phyloP scores from a whole-genome alignment of 2,329 filamentous ascomycete species.

The Aureobasidium sp. region DNA sequence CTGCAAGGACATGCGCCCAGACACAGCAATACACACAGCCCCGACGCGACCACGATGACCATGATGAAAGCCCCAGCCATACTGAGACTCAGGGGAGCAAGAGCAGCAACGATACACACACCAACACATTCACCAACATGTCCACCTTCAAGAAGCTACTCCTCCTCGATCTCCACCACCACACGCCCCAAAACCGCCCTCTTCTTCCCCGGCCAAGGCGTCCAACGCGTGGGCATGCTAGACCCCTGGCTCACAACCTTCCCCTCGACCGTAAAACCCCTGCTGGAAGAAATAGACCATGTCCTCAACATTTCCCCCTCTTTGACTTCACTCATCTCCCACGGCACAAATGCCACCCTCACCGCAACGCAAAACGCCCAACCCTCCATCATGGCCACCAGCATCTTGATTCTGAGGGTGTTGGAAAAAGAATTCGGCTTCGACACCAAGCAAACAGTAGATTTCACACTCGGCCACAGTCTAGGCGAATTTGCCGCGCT shows the following conservation, averaged over 20 bases:
- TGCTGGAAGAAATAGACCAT: constrained; percentile 79
- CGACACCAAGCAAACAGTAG: constrained; percentile 58
- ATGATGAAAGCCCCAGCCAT: background rate
- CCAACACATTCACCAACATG: background rate
- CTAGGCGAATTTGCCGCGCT: constrained; percentile 89
- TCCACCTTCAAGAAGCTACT: background rate
- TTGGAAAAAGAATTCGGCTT: constrained; percentile 82
- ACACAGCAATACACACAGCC: background rate
- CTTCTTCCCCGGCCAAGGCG: constrained; percentile 33
- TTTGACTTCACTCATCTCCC: constrained; percentile 68
- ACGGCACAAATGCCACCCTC: constrained; percentile 68
- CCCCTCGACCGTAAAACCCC: constrained; percentile 63
- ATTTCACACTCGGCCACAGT: constrained; percentile 82
- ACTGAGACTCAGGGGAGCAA: too few species aligned
- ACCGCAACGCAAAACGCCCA: constrained; percentile 83
- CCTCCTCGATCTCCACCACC: background rate
- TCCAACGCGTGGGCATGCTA: constrained; percentile 31
- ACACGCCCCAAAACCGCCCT: constrained; percentile 24
- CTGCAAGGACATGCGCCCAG: background rate
- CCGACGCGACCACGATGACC: background rate
- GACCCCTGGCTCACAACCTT: constrained; percentile 77
- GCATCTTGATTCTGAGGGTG: constrained; percentile 78
- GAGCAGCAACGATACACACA: background rate
- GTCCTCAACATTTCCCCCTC: constrained; percentile 56
- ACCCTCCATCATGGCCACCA: constrained; percentile 93